These are phyloP conservation scores for Albophoma yamanashiensis DNA, from an alignment of 2,329 filamentous ascomycete species.

Conservation along the genomic window DNA sequence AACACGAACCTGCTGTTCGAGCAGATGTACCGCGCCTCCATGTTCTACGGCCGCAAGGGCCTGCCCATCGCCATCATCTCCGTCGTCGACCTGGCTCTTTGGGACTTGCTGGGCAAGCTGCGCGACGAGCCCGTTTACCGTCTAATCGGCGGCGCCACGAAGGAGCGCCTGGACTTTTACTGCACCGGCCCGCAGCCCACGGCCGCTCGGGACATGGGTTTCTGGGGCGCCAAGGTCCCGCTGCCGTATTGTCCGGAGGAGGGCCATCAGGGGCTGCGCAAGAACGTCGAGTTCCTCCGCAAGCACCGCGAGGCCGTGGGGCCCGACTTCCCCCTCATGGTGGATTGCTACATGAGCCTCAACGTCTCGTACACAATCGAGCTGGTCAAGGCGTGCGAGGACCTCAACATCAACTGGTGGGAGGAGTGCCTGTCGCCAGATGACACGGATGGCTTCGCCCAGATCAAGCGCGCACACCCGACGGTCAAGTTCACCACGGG, in stretches of 20 bases:
- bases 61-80: slow-evolving; percentile 85
- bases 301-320: slow-evolving; percentile 78
- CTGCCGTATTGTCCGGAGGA: slow-evolving; percentile 86
- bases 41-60: slow-evolving; percentile 95
- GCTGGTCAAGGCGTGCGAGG: slow-evolving; percentile 70
- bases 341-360: slow-evolving; percentile 95
- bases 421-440: slow-evolving; percentile 89
- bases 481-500: slow-evolving; percentile 90
- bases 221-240: slow-evolving; percentile 83
- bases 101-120: slow-evolving; percentile 87
- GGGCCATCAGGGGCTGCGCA: slow-evolving; percentile 67
- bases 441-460: slow-evolving; percentile 81
- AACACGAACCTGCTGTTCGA: slow-evolving; percentile 90
- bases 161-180: slow-evolving; percentile 79
- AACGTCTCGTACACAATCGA: slow-evolving; percentile 91
- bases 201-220: slow-evolving; percentile 75
- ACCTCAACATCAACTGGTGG: slow-evolving; percentile 93
- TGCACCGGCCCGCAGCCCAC: slow-evolving; percentile 82
- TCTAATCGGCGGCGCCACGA: slow-evolving; percentile 83
- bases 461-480: slow-evolving; percentile 85
- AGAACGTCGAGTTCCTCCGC: slow-evolving; percentile 82
- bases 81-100: slow-evolving; percentile 84
- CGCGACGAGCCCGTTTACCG: slow-evolving; percentile 90
- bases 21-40: slow-evolving; percentile 90
- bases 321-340: slow-evolving; percentile 84